Conservation (phyloP, 768 basidiomycete genomes). For the Gymnopilus junonius region DNA sequence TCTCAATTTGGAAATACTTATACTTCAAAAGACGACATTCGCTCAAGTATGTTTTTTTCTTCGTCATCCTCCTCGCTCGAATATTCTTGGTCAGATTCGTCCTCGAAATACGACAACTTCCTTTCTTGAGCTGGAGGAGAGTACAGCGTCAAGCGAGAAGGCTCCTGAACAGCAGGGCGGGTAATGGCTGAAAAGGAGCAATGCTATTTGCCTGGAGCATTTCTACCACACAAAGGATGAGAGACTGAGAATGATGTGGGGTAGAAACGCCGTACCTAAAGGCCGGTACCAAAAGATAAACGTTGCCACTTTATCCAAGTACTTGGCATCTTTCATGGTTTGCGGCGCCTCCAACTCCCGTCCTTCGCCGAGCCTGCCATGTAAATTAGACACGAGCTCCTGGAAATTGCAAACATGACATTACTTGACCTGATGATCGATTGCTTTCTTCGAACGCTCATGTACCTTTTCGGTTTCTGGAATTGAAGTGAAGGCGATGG, state of each 20-base stretch:
- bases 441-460: slow-evolving; percentile 5
- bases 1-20: background rate
- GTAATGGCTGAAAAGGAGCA: background rate
- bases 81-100: background rate
- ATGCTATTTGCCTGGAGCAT: slow-evolving; percentile 12
- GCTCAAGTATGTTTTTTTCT: background rate
- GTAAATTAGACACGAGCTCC: background rate
- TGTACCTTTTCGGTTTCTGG: background rate
- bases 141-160: background rate
- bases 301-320: background rate
- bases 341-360: background rate
- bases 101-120: background rate
- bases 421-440: slow-evolving; percentile 4
- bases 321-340: background rate
- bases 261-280: background rate
- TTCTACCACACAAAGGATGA: background rate
- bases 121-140: background rate
- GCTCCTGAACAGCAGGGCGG: background rate
- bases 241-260: no score
- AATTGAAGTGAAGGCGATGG: background rate
- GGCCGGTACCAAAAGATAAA: slow-evolving; percentile 9
- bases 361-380: background rate
- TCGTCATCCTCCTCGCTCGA: background rate
- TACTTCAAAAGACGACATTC: background rate
- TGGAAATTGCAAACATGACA: background rate